A percentile compares a stretch with the other conserved stretches of the same genome.
phyloP scores from a whole-genome alignment of 1,139 yeast genomes.

The Taiozyma sp. region DNA sequence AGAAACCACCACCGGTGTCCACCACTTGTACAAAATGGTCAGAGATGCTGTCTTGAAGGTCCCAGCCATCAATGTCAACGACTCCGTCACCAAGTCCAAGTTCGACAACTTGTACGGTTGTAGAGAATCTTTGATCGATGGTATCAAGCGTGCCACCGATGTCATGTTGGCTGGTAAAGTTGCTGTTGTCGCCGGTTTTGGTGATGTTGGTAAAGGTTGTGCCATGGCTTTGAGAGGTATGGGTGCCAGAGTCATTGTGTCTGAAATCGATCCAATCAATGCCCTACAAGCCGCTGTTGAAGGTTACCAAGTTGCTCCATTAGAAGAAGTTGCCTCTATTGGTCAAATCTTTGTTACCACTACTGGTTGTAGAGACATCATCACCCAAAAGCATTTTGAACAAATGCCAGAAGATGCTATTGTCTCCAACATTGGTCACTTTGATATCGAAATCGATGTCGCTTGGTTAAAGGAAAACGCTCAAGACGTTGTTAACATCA shows the following conservation, averaged over 20 bases:
- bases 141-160: slow-evolving; percentile 99
- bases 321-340: slow-evolving; percentile 88
- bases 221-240: slow-evolving; percentile 98
- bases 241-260: slow-evolving; percentile 99
- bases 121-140: slow-evolving; percentile 98
- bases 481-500: slow-evolving; percentile 87
- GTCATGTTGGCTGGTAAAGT: slow-evolving; percentile 99
- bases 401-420: slow-evolving; percentile 99
- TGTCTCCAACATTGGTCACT: slow-evolving; percentile 99
- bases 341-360: slow-evolving; percentile 99
- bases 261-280: slow-evolving; percentile 98
- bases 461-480: slow-evolving; percentile 97
- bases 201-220: slow-evolving; percentile 99
- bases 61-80: slow-evolving; percentile 99
- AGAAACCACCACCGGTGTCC: slow-evolving; percentile 99
- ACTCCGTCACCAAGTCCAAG: slow-evolving; percentile 98
- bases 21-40: slow-evolving; percentile 96
- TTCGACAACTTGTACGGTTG: slow-evolving; percentile 99
- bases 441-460: slow-evolving; percentile 98
- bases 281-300: slow-evolving; percentile 99
- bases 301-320: slow-evolving; percentile 96
- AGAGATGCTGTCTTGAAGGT: slow-evolving; percentile 90
- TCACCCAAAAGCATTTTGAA: slow-evolving; percentile 82
- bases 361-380: slow-evolving; percentile 99
- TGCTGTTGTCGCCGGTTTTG: slow-evolving; percentile 99